Evolutionary conservation across 257 asterid genomes (phyloP).

Genomic region (Solanum chiquidenum): DNA sequence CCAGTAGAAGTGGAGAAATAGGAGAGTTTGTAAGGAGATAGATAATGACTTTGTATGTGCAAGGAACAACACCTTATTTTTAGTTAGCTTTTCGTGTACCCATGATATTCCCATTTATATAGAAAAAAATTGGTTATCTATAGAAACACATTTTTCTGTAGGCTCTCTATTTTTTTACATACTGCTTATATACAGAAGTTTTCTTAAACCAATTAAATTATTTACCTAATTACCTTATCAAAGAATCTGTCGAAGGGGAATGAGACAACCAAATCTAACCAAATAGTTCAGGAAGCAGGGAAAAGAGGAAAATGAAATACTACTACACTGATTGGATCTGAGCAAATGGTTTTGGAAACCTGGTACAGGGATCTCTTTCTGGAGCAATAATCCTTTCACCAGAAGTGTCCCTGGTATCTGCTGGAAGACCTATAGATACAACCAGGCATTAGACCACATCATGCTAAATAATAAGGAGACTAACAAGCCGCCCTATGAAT

Average conservation of each 20-base stretch:
- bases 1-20: neutral
- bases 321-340: neutral
- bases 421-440: constrained; percentile 60
- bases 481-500: neutral
- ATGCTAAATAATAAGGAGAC: neutral
- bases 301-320: neutral
- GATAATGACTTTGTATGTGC: neutral
- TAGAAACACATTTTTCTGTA: neutral
- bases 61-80: neutral
- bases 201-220: neutral
- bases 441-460: neutral
- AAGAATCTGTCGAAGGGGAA: neutral
- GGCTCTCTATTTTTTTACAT: neutral
- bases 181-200: neutral
- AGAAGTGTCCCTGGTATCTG: constrained; percentile 80
- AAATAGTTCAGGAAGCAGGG: neutral
- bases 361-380: constrained; percentile 38
- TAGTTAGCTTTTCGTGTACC: neutral
- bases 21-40: neutral
- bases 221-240: neutral
- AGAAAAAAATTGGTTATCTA: neutral
- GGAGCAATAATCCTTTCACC: constrained; percentile 53
- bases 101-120: neutral
- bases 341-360: constrained; percentile 14
- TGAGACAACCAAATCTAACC: neutral